Percentiles rank a stretch among this genome's conserved stretches.
phyloP scores from a whole-genome alignment of 805 yeast species.

The Suhomyces sp. region DNA sequence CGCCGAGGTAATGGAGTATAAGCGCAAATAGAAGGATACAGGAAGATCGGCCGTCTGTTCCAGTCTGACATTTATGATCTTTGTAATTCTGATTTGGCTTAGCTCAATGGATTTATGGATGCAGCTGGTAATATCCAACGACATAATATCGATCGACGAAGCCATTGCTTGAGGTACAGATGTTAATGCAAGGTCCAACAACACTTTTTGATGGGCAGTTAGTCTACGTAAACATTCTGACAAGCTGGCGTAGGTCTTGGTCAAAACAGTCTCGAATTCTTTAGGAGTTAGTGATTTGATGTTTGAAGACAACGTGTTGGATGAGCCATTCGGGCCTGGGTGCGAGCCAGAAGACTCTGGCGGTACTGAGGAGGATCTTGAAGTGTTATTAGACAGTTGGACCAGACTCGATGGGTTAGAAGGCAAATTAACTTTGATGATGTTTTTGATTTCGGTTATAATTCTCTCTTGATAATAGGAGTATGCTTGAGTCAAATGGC shows the following conservation, averaged over 20 bases:
- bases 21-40: conserved; percentile 59
- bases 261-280: conserved; percentile 73
- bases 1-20: conserved; percentile 62
- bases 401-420: conserved; percentile 17
- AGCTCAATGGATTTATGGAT: conserved; percentile 67
- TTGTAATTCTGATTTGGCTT: conserved; percentile 73
- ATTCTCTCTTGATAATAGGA: conserved; percentile 63
- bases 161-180: conserved; percentile 23
- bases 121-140: conserved; percentile 63
- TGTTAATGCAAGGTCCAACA: conserved; percentile 64
- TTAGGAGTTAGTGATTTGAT: conserved; percentile 66
- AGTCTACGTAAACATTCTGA: conserved; percentile 74
- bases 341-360: conserved; percentile 14
- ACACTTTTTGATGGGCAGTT: conserved; percentile 71
- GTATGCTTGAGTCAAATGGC: conserved; percentile 60
- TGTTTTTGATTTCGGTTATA: conserved; percentile 66
- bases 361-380: conserved; percentile 29
- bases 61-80: conserved; percentile 72
- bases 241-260: conserved; percentile 55
- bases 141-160: conserved; percentile 43
- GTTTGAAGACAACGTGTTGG: conserved; percentile 28
- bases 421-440: conserved; percentile 68
- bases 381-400: conserved; percentile 25
- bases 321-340: conserved; percentile 5
- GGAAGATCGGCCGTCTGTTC: conserved; percentile 61